A percentile compares a stretch with the other conserved stretches of the same genome.
Evolutionary conservation across 805 yeast species (phyloP).

Genomic region (Lipomyces anomalus): DNA sequence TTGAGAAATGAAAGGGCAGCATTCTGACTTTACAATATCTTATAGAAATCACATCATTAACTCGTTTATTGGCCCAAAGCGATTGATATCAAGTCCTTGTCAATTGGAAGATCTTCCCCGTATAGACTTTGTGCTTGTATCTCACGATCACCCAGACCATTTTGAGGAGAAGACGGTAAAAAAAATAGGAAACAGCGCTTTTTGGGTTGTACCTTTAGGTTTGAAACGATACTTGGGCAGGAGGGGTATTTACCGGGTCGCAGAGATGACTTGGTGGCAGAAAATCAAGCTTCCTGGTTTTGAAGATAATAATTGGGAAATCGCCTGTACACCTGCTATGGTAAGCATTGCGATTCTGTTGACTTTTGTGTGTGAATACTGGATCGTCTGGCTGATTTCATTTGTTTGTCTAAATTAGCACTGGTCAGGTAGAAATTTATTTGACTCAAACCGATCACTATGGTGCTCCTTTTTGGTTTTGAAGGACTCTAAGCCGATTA

Average conservation of each 20-base stretch:
- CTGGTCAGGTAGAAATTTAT: conserved; percentile 85
- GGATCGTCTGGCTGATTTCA: background rate
- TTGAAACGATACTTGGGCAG: conserved; percentile 53
- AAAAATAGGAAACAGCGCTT: conserved; percentile 50
- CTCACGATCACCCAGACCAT: conserved; percentile 96
- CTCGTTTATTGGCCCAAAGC: conserved; percentile 67
- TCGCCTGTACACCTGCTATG: conserved; percentile 82
- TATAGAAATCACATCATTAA: conserved; percentile 54
- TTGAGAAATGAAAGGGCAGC: background rate
- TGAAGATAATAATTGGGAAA: conserved; percentile 52
- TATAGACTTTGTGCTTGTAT: conserved; percentile 70
- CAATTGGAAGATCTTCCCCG: conserved; percentile 54
- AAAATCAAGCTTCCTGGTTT: conserved; percentile 40
- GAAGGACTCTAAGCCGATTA: conserved; percentile 59
- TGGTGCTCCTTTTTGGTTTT: conserved; percentile 85
- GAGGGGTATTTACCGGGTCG: conserved; percentile 53
- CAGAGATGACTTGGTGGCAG: conserved; percentile 95
- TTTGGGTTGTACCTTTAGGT: conserved; percentile 88
- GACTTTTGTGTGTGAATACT: no score
- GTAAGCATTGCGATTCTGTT: conserved; percentile 3
- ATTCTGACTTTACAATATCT: background rate
- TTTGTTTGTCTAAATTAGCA: conserved; percentile 48
- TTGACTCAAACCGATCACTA: conserved; percentile 72
- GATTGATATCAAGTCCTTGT: conserved; percentile 77
- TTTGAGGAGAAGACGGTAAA: conserved; percentile 58